These are phyloP conservation scores for Zygosaccharomyces sapae DNA, from an alignment of 1,139 yeast genomes.

Conservation along the genomic window DNA sequence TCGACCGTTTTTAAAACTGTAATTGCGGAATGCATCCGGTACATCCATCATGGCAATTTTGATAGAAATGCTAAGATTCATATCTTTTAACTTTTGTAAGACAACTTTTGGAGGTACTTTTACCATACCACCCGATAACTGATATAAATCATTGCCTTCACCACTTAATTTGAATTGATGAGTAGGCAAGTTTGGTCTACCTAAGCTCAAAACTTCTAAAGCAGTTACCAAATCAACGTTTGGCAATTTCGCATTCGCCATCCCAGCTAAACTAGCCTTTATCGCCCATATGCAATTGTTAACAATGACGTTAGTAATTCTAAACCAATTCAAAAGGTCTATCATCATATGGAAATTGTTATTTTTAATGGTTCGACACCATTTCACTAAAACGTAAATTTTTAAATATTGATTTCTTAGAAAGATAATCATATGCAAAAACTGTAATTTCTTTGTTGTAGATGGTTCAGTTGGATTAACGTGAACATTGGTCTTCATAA, in stretches of 20 bases:
- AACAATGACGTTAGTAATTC: constrained; percentile 71
- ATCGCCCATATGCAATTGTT: constrained; percentile 61
- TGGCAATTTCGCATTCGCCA: constrained; percentile 81
- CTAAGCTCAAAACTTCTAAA: constrained; percentile 72
- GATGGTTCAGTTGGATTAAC: constrained; percentile 40
- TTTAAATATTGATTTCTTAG: constrained; percentile 80
- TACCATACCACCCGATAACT: constrained; percentile 40
- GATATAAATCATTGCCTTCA: constrained; percentile 20
- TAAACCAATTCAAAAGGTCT: constrained; percentile 81
- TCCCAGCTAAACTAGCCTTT: constrained; percentile 56
- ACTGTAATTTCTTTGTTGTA: constrained; percentile 57
- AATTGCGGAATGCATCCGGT: constrained; percentile 61
- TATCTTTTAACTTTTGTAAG: constrained; percentile 58
- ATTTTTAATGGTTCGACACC: constrained; percentile 64
- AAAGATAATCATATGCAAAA: constrained; percentile 62
- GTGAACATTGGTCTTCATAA: constrained; percentile 34
- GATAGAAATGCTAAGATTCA: constrained; percentile 72
- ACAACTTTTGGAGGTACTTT: constrained; percentile 55
- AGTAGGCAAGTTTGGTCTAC: constrained; percentile 68
- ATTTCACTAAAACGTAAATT: constrained; percentile 76
- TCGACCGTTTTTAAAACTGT: constrained; percentile 69
- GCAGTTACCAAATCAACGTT: constrained; percentile 86
- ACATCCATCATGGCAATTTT: constrained; percentile 67
- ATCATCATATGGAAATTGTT: constrained; percentile 69
- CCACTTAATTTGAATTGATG: constrained; percentile 45